A percentile compares a stretch with the other conserved stretches of the same genome.
These are phyloP conservation scores for Neurospora sp. DNA, from an alignment of 2,329 filamentous ascomycete species.

Conservation along the genomic window DNA sequence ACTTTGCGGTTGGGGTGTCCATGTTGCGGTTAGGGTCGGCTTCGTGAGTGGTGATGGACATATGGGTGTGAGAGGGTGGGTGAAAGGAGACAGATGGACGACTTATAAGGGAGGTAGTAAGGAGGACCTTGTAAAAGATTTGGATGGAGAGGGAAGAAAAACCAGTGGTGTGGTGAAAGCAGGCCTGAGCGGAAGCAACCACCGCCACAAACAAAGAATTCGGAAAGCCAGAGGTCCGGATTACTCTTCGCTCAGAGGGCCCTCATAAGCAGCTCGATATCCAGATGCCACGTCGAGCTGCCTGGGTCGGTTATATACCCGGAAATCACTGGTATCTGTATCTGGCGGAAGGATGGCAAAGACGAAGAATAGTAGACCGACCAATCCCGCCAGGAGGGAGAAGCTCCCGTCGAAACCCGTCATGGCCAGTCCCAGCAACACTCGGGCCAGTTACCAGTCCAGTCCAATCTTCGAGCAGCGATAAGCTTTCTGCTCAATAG, in stretches of 20 bases:
- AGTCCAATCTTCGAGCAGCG: neutral
- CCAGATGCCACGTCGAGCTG: neutral
- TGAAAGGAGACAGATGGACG: neutral
- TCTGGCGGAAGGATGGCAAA: neutral
- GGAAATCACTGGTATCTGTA: neutral
- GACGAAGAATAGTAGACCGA: neutral
- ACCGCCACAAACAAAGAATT: neutral
- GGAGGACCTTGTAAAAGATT: neutral
- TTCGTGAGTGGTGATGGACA: too few species aligned
- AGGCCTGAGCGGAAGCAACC: neutral
- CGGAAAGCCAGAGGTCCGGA: neutral
- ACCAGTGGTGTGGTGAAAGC: neutral
- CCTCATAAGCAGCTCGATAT: neutral
- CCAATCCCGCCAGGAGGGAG: neutral
- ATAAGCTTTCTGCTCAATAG: neutral
- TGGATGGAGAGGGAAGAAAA: neutral
- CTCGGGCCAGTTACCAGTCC: neutral
- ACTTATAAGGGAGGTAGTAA: neutral
- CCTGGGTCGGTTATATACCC: neutral
- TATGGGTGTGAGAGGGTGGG: too few species aligned
- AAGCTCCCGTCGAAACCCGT: neutral
- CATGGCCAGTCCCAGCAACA: neutral
- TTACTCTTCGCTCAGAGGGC: neutral
- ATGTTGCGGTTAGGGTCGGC: neutral
- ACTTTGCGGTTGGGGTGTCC: neutral